A percentile compares a stretch with the other conserved stretches of the same genome.
Evolutionary conservation across 2,329 filamentous ascomycete genomes (phyloP).

Genomic region (Didymella exigua): DNA sequence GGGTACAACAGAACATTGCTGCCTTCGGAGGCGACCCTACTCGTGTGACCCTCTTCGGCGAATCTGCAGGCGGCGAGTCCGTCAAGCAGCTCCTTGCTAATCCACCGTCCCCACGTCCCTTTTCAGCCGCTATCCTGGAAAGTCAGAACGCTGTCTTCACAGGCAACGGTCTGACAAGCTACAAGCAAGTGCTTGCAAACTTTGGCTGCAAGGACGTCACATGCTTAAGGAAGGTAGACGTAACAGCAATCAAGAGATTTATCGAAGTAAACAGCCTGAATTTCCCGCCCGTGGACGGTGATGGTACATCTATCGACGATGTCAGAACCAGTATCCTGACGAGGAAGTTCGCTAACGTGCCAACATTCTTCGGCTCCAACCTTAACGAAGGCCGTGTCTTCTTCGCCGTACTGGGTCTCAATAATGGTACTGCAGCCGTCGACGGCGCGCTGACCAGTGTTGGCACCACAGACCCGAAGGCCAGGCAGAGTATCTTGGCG

Average conservation of each 20-base stretch:
- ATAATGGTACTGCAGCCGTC: constrained; percentile 10
- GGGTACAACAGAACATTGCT: constrained; percentile 56
- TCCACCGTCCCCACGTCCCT: constrained; percentile 22
- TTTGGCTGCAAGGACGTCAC: constrained; percentile 16
- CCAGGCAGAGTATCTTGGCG: constrained; percentile 5
- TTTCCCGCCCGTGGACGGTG: constrained; percentile 20
- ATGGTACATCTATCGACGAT: constrained; percentile 14
- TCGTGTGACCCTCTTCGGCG: constrained; percentile 54
- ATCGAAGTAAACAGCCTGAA: constrained; percentile 15
- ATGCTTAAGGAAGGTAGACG: constrained; percentile 12
- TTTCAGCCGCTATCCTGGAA: constrained; percentile 33
- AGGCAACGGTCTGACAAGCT: constrained; percentile 14
- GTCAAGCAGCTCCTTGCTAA: constrained; percentile 31
- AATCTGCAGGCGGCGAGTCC: constrained; percentile 31
- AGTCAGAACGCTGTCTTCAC: constrained; percentile 20
- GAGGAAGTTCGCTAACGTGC: constrained; percentile 15
- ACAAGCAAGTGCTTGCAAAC: constrained; percentile 12
- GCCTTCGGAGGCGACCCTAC: constrained; percentile 55
- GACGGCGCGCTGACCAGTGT: constrained; percentile 1
- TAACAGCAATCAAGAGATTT: constrained; percentile 9
- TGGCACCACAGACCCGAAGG: constrained; percentile 8
- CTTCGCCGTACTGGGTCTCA: constrained; percentile 8
- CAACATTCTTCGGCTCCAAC: constrained; percentile 17
- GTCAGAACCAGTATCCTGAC: constrained; percentile 15
- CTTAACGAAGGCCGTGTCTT: constrained; percentile 20